Evolutionary conservation across 345 rosid genomes (phyloP).

Genomic region (Luvunga scandens): DNA sequence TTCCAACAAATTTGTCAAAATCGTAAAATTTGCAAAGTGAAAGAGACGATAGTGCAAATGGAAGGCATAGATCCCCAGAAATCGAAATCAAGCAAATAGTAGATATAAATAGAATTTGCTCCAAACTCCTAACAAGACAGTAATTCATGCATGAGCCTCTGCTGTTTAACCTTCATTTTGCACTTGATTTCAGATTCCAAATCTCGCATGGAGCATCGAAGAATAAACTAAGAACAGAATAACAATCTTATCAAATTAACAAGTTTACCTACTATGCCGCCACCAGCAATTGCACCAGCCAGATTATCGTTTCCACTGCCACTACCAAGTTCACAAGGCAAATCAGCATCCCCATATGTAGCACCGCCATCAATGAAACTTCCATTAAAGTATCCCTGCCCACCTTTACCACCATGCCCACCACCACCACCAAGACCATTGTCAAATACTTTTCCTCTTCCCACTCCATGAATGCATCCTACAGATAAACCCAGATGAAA

Average conservation of each 20-base stretch:
- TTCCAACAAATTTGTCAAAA: background rate
- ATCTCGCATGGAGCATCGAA: background rate
- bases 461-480: slow-evolving; percentile 93
- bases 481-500: slow-evolving; percentile 20
- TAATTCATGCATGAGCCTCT: background rate
- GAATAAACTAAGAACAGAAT: background rate
- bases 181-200: background rate
- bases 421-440: slow-evolving; percentile 87
- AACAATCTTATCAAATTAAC: slow-evolving; percentile 7
- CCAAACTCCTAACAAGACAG: background rate
- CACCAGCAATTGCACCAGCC: slow-evolving; percentile 73
- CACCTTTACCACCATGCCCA: slow-evolving; percentile 96
- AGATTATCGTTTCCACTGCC: slow-evolving; percentile 84
- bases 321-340: slow-evolving; percentile 98
- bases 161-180: background rate
- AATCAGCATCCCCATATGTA: slow-evolving; percentile 71
- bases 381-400: slow-evolving; percentile 74
- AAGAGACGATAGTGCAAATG: background rate
- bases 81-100: background rate
- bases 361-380: slow-evolving; percentile 66
- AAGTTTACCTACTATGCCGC: slow-evolving; percentile 79
- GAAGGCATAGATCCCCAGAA: background rate
- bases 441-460: slow-evolving; percentile 63
- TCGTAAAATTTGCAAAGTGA: background rate
- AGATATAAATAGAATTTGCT: background rate